These are phyloP conservation scores for Moesziomyces sp. DNA, from an alignment of 1,284 basidiomycete species.

Conservation along the genomic window DNA sequence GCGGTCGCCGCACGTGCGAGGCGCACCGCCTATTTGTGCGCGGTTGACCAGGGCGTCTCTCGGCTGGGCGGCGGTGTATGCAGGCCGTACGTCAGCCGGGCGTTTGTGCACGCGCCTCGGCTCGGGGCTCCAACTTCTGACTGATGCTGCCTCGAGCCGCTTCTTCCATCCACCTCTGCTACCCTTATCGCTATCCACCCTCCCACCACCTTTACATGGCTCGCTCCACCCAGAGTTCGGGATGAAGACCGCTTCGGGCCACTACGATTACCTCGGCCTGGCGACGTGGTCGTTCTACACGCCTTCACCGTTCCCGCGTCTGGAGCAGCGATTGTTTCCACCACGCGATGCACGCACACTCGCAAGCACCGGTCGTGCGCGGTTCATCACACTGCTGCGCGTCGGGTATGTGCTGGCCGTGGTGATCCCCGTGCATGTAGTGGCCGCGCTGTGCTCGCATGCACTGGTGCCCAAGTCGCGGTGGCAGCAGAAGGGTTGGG, in stretches of 20 bases:
- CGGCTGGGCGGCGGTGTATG: not conserved
- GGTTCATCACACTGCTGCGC: conserved; percentile 4
- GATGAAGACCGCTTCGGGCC: conserved; percentile 32
- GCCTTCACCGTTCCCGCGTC: conserved; percentile 12
- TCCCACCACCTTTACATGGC: not conserved
- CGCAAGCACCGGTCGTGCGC: not conserved
- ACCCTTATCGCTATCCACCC: not conserved
- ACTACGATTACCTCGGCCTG: conserved; percentile 7
- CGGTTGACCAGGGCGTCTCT: not conserved
- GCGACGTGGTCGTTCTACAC: conserved; percentile 16
- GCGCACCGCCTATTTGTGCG: no score
- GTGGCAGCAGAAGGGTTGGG: conserved; percentile 10
- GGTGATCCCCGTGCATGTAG: conserved; percentile 17
- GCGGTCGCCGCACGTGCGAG: no score
- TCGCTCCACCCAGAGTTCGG: not conserved
- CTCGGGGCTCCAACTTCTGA: not conserved
- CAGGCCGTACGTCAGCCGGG: not conserved
- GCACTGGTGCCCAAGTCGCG: not conserved
- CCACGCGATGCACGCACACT: conserved; percentile 26
- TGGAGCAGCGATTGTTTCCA: conserved; percentile 14
- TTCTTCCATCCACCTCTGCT: not conserved
- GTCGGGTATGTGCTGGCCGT: conserved; percentile 13
- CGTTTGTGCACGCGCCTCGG: not conserved
- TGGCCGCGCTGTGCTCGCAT: conserved; percentile 18
- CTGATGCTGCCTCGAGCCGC: not conserved